A percentile compares a stretch with the other conserved stretches of the same genome.
Evolutionary conservation across 2,329 filamentous ascomycete species (phyloP).

Genomic region (Fusarium sp.): DNA sequence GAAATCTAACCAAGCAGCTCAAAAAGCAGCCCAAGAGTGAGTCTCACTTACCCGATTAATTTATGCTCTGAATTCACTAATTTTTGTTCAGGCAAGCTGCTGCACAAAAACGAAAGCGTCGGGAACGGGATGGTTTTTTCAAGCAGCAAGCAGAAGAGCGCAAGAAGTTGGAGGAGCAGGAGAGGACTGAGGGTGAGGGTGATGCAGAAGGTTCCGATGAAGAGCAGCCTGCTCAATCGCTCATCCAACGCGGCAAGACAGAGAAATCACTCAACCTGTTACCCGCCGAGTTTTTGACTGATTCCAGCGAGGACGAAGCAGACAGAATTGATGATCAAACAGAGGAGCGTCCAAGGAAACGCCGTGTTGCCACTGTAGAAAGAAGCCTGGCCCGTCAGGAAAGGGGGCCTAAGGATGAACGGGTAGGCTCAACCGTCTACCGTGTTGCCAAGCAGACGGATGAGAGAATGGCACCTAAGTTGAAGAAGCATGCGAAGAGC

Average conservation of each 20-base stretch:
- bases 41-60: slow-evolving; percentile 37
- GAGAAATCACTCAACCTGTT: slow-evolving; percentile 61
- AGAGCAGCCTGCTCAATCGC: slow-evolving; percentile 11
- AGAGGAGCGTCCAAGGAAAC: slow-evolving; percentile 54
- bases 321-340: slow-evolving; percentile 45
- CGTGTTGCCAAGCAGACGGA: slow-evolving; percentile 62
- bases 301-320: slow-evolving; percentile 61
- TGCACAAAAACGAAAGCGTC: slow-evolving; percentile 66
- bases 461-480: slow-evolving; percentile 62
- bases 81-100: slow-evolving; percentile 59
- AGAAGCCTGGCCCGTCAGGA: slow-evolving; percentile 53
- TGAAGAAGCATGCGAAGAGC: slow-evolving; percentile 56
- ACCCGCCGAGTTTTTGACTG: slow-evolving; percentile 65
- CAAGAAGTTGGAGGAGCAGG: slow-evolving; percentile 52
- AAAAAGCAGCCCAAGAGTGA: slow-evolving; percentile 65
- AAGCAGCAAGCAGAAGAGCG: slow-evolving; percentile 67
- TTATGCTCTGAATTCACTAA: slow-evolving; percentile 14
- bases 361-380: slow-evolving; percentile 59
- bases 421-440: slow-evolving; percentile 67
- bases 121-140: slow-evolving; percentile 65
- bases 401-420: slow-evolving; percentile 59
- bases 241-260: slow-evolving; percentile 43
- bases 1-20: slow-evolving; percentile 60
- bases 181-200: slow-evolving; percentile 42
- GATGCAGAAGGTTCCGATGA: slow-evolving; percentile 32